Percentiles rank a stretch among this genome's conserved stretches.
phyloP scores from a whole-genome alignment of 768 basidiomycete species.

The Gelatoporia subvermispora region DNA sequence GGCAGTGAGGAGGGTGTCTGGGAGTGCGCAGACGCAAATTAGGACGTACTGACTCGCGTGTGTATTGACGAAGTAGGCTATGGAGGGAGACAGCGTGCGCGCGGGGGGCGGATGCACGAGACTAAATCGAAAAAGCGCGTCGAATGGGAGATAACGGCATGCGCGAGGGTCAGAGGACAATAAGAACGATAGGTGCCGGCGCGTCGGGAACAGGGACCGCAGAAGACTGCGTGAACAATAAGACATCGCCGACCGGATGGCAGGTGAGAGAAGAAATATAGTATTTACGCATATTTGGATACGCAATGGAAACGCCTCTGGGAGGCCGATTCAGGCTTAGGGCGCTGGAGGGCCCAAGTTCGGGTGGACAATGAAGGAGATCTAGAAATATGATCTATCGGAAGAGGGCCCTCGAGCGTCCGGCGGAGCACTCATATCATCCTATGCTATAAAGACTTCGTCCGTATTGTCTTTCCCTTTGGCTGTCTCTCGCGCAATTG shows the following conservation, averaged over 20 bases:
- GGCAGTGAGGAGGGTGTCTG: neutral
- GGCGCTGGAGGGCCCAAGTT: slow-evolving; percentile 12
- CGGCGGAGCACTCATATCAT: slow-evolving; percentile 22
- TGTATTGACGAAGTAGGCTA: neutral
- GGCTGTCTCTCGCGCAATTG: slow-evolving; percentile 67
- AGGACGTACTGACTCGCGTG: neutral
- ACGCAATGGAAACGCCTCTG: slow-evolving; percentile 16
- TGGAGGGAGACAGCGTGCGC: slow-evolving; percentile 14
- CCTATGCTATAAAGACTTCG: slow-evolving; percentile 26
- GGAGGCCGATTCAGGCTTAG: slow-evolving; percentile 19
- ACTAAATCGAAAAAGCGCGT: slow-evolving; percentile 17
- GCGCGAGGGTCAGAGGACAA: slow-evolving; percentile 17
- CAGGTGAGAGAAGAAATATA: slow-evolving; percentile 14
- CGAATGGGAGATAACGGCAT: slow-evolving; percentile 20
- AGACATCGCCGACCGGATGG: slow-evolving; percentile 14
- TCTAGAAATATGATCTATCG: slow-evolving; percentile 17
- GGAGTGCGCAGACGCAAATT: neutral
- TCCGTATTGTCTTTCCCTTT: slow-evolving; percentile 26
- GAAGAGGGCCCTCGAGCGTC: slow-evolving; percentile 14
- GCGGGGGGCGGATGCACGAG: slow-evolving; percentile 16
- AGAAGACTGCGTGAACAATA: slow-evolving; percentile 18
- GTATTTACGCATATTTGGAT: slow-evolving; percentile 19
- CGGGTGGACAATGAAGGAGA: slow-evolving; percentile 19
- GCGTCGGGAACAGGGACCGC: slow-evolving; percentile 15
- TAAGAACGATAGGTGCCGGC: slow-evolving; percentile 19